Percentiles rank a stretch among this genome's conserved stretches.
phyloP scores from a whole-genome alignment of 2,329 filamentous ascomycete genomes.

The Ascochyta viciae-villosae region DNA sequence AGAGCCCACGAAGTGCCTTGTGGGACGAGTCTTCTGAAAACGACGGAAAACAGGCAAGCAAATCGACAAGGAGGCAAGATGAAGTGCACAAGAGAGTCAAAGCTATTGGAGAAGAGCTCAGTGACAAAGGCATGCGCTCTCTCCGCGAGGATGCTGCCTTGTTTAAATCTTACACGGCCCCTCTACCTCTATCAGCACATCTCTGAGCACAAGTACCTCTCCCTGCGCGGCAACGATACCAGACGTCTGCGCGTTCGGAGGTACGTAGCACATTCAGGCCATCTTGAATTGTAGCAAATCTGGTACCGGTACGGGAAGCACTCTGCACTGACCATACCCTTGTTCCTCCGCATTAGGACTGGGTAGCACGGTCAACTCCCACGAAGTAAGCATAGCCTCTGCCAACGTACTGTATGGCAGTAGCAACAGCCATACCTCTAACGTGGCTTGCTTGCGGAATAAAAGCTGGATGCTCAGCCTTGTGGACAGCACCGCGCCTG shows the following conservation, averaged over 20 bases:
- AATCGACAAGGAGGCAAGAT: slow-evolving; percentile 19
- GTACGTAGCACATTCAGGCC: slow-evolving; percentile 6
- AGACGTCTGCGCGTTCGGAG: slow-evolving; percentile 21
- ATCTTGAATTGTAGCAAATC: slow-evolving; percentile 16
- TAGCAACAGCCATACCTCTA: slow-evolving; percentile 23
- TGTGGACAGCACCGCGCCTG: slow-evolving; percentile 9
- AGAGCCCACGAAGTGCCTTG: slow-evolving; percentile 28
- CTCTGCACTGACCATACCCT: slow-evolving; percentile 1
- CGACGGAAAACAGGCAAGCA: slow-evolving; percentile 21
- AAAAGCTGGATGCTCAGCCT: slow-evolving; percentile 27
- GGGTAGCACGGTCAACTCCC: slow-evolving; percentile 4
- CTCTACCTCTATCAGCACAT: slow-evolving; percentile 11
- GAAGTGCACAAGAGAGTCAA: slow-evolving; percentile 28
- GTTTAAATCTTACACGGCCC: slow-evolving; percentile 28
- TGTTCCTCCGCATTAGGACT: neutral
- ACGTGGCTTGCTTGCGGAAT: slow-evolving; percentile 34
- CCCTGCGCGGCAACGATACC: slow-evolving; percentile 21
- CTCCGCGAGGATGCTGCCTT: slow-evolving; percentile 4
- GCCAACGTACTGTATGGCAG: slow-evolving; percentile 21
- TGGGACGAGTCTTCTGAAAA: slow-evolving; percentile 25
- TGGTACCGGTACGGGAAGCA: slow-evolving; percentile 28
- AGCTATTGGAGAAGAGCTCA: slow-evolving; percentile 21
- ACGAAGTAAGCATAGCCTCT: slow-evolving; percentile 21
- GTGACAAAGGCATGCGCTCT: slow-evolving; percentile 9
- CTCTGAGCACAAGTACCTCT: slow-evolving; percentile 27